These are phyloP conservation scores for Fusarium verrucosum DNA, from an alignment of 2,329 filamentous ascomycete genomes.

Conservation along the genomic window DNA sequence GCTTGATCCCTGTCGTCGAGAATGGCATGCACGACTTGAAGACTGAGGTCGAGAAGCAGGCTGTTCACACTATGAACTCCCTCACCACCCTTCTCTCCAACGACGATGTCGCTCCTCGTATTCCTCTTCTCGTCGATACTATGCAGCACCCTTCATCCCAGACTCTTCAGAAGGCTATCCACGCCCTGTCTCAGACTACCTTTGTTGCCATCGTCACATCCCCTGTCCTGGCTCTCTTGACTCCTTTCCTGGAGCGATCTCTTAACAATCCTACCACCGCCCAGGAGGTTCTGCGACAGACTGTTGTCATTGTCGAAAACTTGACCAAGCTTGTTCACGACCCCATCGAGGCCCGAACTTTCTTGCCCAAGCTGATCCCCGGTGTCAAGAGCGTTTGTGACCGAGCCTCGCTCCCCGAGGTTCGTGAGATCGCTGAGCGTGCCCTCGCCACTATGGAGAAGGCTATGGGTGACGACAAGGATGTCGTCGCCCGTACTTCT, in stretches of 20 bases:
- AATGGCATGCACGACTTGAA: constrained; percentile 97
- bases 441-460: constrained; percentile 89
- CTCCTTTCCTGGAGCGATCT: constrained; percentile 91
- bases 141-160: constrained; percentile 94
- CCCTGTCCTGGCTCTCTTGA: constrained; percentile 91
- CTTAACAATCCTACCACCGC: constrained; percentile 90
- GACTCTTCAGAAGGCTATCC: constrained; percentile 93
- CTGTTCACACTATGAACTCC: constrained; percentile 90
- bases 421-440: constrained; percentile 86
- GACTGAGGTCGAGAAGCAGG: constrained; percentile 85
- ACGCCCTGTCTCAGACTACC: constrained; percentile 96
- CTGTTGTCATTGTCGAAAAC: constrained; percentile 96
- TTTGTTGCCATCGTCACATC: constrained; percentile 97
- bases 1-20: constrained; percentile 90
- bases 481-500: constrained; percentile 71
- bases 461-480: constrained; percentile 82
- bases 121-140: constrained; percentile 90
- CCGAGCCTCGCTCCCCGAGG: constrained; percentile 91
- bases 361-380: constrained; percentile 92
- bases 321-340: constrained; percentile 97
- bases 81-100: constrained; percentile 91
- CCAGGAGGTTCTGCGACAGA: constrained; percentile 94
- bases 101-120: constrained; percentile 92
- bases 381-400: constrained; percentile 91
- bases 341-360: constrained; percentile 91